These are phyloP conservation scores for Sarocladium oryzae DNA, from an alignment of 2,329 filamentous ascomycete species.

Conservation along the genomic window DNA sequence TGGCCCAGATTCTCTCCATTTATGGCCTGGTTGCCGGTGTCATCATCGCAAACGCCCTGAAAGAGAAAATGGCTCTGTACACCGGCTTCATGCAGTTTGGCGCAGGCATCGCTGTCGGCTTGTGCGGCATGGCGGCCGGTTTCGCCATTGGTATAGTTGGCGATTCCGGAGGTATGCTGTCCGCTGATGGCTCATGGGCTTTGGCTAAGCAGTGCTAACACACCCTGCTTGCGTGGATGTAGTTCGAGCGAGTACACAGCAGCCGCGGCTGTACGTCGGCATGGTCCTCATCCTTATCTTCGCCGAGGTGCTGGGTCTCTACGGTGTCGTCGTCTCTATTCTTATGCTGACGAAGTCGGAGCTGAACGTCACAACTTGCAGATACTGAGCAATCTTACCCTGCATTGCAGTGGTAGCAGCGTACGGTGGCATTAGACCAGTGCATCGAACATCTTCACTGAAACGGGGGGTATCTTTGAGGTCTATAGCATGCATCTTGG, in stretches of 20 bases:
- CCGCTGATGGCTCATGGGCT: too few relatives aligned
- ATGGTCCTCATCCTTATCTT: constrained; percentile 44
- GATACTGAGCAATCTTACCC: constrained; percentile 19
- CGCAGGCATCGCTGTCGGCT: constrained; percentile 35
- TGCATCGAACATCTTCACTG: background rate
- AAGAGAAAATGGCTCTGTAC: constrained; percentile 35
- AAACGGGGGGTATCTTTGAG: constrained; percentile 7
- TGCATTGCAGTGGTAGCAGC: background rate
- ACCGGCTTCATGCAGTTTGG: constrained; percentile 37
- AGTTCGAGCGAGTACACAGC: constrained; percentile 40
- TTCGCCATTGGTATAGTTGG: constrained; percentile 41
- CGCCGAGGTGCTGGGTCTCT: constrained; percentile 38
- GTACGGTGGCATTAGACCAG: background rate
- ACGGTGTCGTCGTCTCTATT: constrained; percentile 41
- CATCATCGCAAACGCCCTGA: constrained; percentile 34
- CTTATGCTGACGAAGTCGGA: constrained; percentile 40
- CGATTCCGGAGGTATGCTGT: constrained; percentile 33
- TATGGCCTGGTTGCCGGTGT: constrained; percentile 39
- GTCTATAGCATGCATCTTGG: constrained; percentile 1
- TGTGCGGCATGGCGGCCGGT: constrained; percentile 39
- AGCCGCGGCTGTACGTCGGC: constrained; percentile 38
- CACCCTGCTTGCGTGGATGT: background rate
- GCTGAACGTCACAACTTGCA: constrained; percentile 30
- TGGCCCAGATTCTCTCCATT: constrained; percentile 42
- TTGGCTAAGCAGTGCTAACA: background rate